Evolutionary conservation across 2,329 filamentous ascomycete species (phyloP), one percentile per base, ranked within the genome.

Genomic region (Elsinoe arachidis): DNA sequence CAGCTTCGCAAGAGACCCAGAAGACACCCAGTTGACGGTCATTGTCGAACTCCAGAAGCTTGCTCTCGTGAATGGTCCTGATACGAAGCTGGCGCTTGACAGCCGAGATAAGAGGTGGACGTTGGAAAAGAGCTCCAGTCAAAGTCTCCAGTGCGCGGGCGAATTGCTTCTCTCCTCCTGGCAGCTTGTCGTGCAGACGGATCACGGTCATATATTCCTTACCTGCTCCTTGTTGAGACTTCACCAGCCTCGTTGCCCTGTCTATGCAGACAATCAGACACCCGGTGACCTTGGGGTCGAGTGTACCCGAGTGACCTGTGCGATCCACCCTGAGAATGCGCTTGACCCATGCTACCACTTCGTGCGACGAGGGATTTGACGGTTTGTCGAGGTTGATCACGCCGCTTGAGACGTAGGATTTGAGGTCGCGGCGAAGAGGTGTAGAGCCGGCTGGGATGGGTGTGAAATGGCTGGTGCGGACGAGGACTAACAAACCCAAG

Each of bases 291-390:
- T 96, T 97, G 70, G 92, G 92, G 73, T 99, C 93, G 67, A 99
- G 87, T 61, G 93, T 99, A 72, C 93, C 93, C 66, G 90, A 96
- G 82, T 99, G 93, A 65, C 93, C 93, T 61, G 93, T 99, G 79
- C 97, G 96, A 72, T 99, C 92, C 62, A 87, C 85, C 70, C 88
- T 89, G 58, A 99, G 81, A 68, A 97, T 97, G 67, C 92, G 86
- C 86, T 99, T 99, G 67, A 97, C 88, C 93, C 93, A 99, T 64
- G 93, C 92, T 70, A 99, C 93, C 64, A 99, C 93, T 80, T 99
- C 93, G 81, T 99, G 93, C 69, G 87, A 93, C 65, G 91, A 96
- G 56, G 92, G 92, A 79, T 99, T 99, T 55, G 91, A 95, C 58
- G 92, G 93, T 79, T 95, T 95, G 78, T 95, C 89, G 66, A 96